Percentiles rank a stretch among this genome's conserved stretches.
phyloP scores from a whole-genome alignment of 805 yeast species.

The Candida maltosa region DNA sequence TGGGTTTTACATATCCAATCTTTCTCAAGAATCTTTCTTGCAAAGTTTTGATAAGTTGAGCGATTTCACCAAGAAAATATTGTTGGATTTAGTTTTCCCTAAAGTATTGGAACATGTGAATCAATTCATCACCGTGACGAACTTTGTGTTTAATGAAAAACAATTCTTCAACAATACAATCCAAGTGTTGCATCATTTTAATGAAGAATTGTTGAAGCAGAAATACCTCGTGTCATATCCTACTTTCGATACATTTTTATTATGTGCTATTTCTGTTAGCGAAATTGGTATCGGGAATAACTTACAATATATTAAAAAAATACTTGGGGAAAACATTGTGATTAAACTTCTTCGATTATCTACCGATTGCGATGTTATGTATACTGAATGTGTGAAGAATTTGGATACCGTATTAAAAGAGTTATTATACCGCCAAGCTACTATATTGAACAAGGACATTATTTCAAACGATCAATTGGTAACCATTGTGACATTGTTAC shows the following conservation, averaged over 20 bases:
- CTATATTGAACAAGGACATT: conserved; percentile 25
- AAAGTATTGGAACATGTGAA: conserved; percentile 31
- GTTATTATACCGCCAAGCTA: conserved; percentile 30
- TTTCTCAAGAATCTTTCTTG: conserved; percentile 18
- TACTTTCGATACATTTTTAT: conserved; percentile 22
- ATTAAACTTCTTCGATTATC: conserved; percentile 24
- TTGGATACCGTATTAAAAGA: conserved; percentile 21
- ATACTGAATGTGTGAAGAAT: conserved; percentile 1
- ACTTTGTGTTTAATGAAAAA: conserved; percentile 32
- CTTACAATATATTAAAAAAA: conserved; percentile 15
- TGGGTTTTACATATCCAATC: conserved; percentile 30
- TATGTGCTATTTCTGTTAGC: conserved; percentile 27
- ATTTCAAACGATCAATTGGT: conserved; percentile 31
- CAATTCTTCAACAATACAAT: conserved; percentile 22
- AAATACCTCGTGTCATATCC: conserved; percentile 20
- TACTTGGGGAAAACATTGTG: conserved; percentile 25
- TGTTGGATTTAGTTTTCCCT: conserved; percentile 34
- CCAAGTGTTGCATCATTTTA: conserved; percentile 23
- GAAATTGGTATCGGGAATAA: conserved; percentile 16
- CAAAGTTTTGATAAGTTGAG: conserved; percentile 21
- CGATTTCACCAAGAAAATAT: conserved; percentile 33
- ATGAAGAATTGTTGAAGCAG: conserved; percentile 25
- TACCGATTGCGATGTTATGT: conserved; percentile 10
- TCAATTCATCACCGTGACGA: conserved; percentile 28
- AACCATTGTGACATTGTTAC: conserved; percentile 27